These are phyloP conservation scores for Fusarium sulawesiense DNA, from an alignment of 2,329 filamentous ascomycete genomes.

Conservation along the genomic window DNA sequence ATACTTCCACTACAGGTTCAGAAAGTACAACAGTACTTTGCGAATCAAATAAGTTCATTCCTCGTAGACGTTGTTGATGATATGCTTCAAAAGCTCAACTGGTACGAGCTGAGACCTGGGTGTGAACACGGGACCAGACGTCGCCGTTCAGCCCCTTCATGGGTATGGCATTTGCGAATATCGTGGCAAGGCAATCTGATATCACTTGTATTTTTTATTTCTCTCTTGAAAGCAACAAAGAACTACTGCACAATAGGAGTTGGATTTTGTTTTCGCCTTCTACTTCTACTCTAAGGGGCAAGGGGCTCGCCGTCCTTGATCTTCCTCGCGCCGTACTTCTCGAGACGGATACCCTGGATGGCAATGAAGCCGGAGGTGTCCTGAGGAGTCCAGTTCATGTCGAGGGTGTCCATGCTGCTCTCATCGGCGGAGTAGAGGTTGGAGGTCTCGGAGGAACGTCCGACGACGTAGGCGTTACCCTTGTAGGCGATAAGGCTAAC, in stretches of 20 bases:
- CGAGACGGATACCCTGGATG: slow-evolving; percentile 51
- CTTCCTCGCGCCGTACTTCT: slow-evolving; percentile 57
- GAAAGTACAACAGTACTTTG: no score
- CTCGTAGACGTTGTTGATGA: no score
- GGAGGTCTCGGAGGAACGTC: slow-evolving; percentile 57
- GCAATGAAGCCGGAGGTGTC: slow-evolving; percentile 74
- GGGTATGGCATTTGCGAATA: background rate
- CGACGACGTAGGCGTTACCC: slow-evolving; percentile 63
- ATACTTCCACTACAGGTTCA: no score
- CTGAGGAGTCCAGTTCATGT: slow-evolving; percentile 73
- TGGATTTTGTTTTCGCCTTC: background rate
- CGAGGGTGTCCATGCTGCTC: slow-evolving; percentile 64
- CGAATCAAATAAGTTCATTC: no score
- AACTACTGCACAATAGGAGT: background rate
- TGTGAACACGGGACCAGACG: no score
- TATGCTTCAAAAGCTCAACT: no score
- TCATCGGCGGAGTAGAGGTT: slow-evolving; percentile 65
- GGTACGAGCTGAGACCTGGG: no score
- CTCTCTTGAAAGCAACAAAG: background rate
- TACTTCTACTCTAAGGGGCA: background rate
- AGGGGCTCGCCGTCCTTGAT: slow-evolving; percentile 55
- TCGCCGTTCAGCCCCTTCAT: background rate
- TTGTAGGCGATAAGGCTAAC: slow-evolving; percentile 51
- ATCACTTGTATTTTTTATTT: background rate
- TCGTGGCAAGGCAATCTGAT: background rate